phyloP scores from a whole-genome alignment of 1,139 yeast species.

The Saccharomyces pastorianus region DNA sequence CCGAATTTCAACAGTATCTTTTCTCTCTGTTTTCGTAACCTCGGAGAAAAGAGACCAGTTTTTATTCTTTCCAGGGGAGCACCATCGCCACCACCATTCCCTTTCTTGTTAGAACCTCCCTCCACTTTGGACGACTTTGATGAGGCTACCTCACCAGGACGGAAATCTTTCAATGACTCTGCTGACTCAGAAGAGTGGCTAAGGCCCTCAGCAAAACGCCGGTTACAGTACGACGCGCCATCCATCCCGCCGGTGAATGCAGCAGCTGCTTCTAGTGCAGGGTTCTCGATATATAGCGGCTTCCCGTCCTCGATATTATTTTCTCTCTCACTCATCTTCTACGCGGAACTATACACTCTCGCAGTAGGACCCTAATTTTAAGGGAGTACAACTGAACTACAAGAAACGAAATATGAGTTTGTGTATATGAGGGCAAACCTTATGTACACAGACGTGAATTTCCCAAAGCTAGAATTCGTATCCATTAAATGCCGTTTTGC shows the following conservation, averaged over 20 bases:
- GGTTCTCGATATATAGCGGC: neutral
- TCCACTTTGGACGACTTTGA: neutral
- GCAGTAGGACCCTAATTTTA: neutral
- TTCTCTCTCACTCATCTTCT: neutral
- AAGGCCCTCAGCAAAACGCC: neutral
- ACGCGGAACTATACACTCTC: neutral
- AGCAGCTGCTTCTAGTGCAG: neutral
- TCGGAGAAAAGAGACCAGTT: conserved; percentile 9
- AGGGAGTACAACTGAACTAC: neutral
- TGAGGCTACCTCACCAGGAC: neutral
- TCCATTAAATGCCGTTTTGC: no score
- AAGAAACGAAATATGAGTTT: no score
- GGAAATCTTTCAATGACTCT: neutral
- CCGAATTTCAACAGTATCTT: conserved; percentile 8
- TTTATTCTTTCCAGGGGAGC: neutral
- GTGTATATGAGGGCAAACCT: no score
- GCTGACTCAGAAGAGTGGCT: neutral
- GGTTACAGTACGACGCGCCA: neutral
- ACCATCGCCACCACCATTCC: neutral
- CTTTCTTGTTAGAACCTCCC: neutral
- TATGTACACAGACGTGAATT: no score
- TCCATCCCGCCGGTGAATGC: conserved; percentile 1
- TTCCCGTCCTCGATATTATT: neutral
- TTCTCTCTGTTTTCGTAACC: conserved; percentile 7
- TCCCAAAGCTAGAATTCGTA: no score